These are phyloP conservation scores for Physcia stellaris DNA, from an alignment of 495 filamentous ascomycete genomes.

Conservation along the genomic window DNA sequence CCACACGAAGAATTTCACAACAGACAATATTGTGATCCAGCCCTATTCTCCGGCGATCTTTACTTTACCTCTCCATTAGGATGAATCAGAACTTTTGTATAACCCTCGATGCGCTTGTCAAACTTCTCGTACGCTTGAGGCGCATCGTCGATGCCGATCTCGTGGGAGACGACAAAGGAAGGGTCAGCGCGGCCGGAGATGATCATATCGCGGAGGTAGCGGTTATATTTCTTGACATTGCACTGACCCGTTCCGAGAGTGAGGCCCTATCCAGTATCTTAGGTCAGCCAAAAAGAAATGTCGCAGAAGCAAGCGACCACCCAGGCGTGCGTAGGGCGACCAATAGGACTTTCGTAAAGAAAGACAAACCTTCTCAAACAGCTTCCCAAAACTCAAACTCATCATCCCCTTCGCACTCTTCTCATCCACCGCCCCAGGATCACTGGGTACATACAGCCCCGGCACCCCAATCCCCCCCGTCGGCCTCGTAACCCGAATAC, in stretches of 20 bases:
- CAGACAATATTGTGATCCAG: no score
- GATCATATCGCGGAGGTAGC: slow-evolving; percentile 43
- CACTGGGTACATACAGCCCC: slow-evolving; percentile 29
- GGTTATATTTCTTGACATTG: slow-evolving; percentile 47
- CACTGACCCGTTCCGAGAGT: slow-evolving; percentile 40
- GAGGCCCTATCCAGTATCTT: slow-evolving; percentile 24
- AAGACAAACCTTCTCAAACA: slow-evolving; percentile 41
- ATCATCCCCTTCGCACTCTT: slow-evolving; percentile 37
- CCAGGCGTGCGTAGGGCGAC: no score
- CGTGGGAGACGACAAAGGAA: slow-evolving; percentile 43
- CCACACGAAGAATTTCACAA: no score
- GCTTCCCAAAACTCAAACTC: slow-evolving; percentile 42
- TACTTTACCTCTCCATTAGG: slow-evolving; percentile 25
- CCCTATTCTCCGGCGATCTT: background rate
- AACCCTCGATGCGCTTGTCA: slow-evolving; percentile 31
- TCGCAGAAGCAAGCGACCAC: no score
- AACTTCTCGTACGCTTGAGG: slow-evolving; percentile 37
- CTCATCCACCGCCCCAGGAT: slow-evolving; percentile 31
- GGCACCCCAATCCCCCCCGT: slow-evolving; percentile 37
- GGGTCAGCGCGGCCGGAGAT: slow-evolving; percentile 43
- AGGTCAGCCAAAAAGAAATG: background rate
- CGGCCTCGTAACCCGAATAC: slow-evolving; percentile 32
- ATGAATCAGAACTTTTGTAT: slow-evolving; percentile 36
- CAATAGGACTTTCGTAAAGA: no score
- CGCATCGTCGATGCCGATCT: slow-evolving; percentile 40